These are phyloP conservation scores for Coprinellus micaceus DNA, from an alignment of 768 basidiomycete species.

Conservation along the genomic window DNA sequence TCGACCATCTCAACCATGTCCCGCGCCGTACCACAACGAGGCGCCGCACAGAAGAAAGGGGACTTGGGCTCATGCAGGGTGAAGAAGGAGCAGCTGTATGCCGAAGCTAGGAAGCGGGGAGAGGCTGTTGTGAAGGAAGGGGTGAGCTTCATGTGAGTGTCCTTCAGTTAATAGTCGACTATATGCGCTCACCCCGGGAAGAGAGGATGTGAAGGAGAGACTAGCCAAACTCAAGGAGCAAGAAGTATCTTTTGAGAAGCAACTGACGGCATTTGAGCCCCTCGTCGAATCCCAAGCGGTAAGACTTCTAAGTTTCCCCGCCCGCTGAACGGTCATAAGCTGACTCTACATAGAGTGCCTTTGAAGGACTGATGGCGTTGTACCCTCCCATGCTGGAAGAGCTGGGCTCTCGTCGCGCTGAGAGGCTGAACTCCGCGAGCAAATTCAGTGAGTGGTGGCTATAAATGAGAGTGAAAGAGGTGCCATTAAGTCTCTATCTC, in stretches of 20 bases:
- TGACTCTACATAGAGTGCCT: neutral
- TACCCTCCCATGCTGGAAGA: conserved; percentile 26
- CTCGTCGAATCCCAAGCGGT: conserved; percentile 26
- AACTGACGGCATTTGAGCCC: conserved; percentile 23
- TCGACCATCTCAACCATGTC: neutral
- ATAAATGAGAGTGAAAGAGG: neutral
- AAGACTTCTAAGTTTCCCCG: neutral
- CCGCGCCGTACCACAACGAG: neutral
- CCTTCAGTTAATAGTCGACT: neutral
- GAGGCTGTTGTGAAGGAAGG: conserved; percentile 27
- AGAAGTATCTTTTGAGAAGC: conserved; percentile 25
- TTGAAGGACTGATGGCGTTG: conserved; percentile 20
- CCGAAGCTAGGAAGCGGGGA: conserved; percentile 28
- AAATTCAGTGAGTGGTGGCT: conserved; percentile 30
- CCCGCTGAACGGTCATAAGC: neutral
- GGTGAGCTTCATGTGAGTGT: conserved; percentile 27
- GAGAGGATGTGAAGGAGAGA: conserved; percentile 28
- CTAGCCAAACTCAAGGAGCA: conserved; percentile 23
- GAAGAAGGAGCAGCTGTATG: conserved; percentile 20
- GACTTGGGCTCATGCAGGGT: neutral
- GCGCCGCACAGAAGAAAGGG: neutral
- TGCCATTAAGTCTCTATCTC: neutral
- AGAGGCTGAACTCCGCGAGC: conserved; percentile 32
- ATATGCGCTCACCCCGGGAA: conserved; percentile 10
- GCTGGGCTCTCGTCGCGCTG: conserved; percentile 31